Evolutionary conservation across 1,284 basidiomycete genomes (phyloP), one percentile per base, ranked within the genome.

Genomic region (Caloboletus firmus): DNA sequence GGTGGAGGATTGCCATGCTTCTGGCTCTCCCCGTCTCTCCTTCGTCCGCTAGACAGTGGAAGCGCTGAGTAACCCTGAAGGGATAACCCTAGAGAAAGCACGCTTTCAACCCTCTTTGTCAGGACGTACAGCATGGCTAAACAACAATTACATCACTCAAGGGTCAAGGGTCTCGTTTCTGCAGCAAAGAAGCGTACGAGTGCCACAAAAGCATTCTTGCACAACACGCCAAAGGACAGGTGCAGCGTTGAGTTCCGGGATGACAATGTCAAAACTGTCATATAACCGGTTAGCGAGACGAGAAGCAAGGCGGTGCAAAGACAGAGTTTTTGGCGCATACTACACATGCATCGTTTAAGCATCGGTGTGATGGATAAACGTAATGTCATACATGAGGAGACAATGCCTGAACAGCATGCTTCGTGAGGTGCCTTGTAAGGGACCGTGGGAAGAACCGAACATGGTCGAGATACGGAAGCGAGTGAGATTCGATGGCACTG

Each of bases 191-290:
- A 45, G 81, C 91, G 59, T 72, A 93, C 94, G 88, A 41, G 85
- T 87, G 31, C 92, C 88, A 44, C 86, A 81, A 55, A 96, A 75
- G 13, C 75, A 75, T 49, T 83, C 79, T 28, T 62, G 68, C 8
- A 88, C 79, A 1, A 87, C 77, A n/a, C 89, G 80, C 91, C 93
- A 95, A 28, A 95, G 77, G 22, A 95, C 72, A 1, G 90, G 90
- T 7, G 85, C 83, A 4, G 81, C 79, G 64, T 97, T 97, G 58
- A 83, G 74, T 65, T 92, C 88, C 0, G 93, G 93, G 8, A 88
- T 84, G 42, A 72, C 70, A n/a, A 95, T 71, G 9, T 79, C 81
- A 66, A 83, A 88, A 1, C 67, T 65, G 12, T 69, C 65, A 45
- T 83, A 74, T 56, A 89, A 66, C 51, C 75, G 73, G 58, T 77